Conservation (phyloP, 1,284 basidiomycete species). For the Blastosporella zonata region DNA sequence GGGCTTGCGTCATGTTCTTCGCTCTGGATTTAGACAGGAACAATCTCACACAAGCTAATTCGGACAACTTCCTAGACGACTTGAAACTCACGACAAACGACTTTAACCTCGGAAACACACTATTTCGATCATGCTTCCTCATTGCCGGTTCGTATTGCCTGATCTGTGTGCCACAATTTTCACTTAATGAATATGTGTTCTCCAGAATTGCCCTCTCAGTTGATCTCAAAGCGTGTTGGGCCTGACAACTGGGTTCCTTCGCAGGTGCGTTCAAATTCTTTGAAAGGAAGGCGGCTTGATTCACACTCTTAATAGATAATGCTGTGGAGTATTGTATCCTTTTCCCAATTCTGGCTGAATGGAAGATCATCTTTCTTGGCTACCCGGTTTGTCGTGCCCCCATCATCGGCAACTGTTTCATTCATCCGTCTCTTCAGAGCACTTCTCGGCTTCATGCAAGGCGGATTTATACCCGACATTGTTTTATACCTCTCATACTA, state of each 20-base stretch:
- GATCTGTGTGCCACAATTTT: neutral
- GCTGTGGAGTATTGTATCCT: slow-evolving; percentile 54
- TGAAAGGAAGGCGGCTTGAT: neutral
- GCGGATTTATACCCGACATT: slow-evolving; percentile 59
- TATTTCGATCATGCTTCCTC: slow-evolving; percentile 55
- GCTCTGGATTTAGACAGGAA: slow-evolving; percentile 55
- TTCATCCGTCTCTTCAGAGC: slow-evolving; percentile 23
- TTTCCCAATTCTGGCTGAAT: slow-evolving; percentile 61
- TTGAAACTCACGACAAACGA: slow-evolving; percentile 51
- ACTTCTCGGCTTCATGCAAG: slow-evolving; percentile 39
- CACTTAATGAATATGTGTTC: neutral
- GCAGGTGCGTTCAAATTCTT: slow-evolving; percentile 38
- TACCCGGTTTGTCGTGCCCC: slow-evolving; percentile 36
- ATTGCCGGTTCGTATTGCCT: slow-evolving; percentile 39
- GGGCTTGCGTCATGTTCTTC: slow-evolving; percentile 67
- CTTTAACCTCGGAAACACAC: slow-evolving; percentile 66
- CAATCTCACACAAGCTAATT: slow-evolving; percentile 56
- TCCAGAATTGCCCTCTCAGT: slow-evolving; percentile 63
- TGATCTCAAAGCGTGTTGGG: slow-evolving; percentile 67
- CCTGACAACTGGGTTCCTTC: slow-evolving; percentile 73
- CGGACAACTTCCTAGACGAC: slow-evolving; percentile 55
- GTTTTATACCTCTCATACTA: slow-evolving; percentile 70
- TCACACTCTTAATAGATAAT: slow-evolving; percentile 36
- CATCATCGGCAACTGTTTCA: slow-evolving; percentile 28
- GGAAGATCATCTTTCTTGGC: slow-evolving; percentile 55